Conservation (phyloP, 2,329 filamentous ascomycete species). For the Scopulariopsis brevicaulis region DNA sequence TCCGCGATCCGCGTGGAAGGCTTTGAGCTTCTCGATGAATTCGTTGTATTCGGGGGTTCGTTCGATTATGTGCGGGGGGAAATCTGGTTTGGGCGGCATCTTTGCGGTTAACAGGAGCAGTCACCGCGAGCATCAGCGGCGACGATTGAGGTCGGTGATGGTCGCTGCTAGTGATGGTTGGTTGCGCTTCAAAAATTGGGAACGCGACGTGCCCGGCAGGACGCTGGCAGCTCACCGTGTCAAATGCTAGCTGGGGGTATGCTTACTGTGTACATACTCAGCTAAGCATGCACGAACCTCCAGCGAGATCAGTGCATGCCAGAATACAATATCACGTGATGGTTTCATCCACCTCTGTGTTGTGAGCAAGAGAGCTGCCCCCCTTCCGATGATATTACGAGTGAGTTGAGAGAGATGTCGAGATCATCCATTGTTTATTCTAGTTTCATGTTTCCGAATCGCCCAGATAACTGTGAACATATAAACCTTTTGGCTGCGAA, state of each 20-base stretch:
- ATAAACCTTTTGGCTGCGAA: no score
- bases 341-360: no score
- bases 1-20: constrained; percentile 69
- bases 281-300: background rate
- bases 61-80: constrained; percentile 35
- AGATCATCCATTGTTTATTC: no score
- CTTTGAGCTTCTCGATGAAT: constrained; percentile 62
- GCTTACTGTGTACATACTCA: background rate
- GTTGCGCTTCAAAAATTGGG: background rate
- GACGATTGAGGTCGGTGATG: background rate
- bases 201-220: background rate
- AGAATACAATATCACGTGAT: background rate
- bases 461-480: no score
- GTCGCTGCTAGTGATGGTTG: background rate
- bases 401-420: no score
- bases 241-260: background rate
- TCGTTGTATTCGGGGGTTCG: constrained; percentile 62
- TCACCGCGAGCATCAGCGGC: constrained; percentile 2
- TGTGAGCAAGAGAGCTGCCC: no score
- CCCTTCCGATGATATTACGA: no score
- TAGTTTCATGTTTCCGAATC: no score
- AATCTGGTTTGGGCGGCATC: constrained; percentile 24
- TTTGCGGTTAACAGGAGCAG: constrained; percentile 6
- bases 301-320: background rate
- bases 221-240: background rate